Evolutionary conservation across 2,329 filamentous ascomycete species (phyloP), one percentile per base, ranked within the genome.

Genomic region (Thelonectria rubi): DNA sequence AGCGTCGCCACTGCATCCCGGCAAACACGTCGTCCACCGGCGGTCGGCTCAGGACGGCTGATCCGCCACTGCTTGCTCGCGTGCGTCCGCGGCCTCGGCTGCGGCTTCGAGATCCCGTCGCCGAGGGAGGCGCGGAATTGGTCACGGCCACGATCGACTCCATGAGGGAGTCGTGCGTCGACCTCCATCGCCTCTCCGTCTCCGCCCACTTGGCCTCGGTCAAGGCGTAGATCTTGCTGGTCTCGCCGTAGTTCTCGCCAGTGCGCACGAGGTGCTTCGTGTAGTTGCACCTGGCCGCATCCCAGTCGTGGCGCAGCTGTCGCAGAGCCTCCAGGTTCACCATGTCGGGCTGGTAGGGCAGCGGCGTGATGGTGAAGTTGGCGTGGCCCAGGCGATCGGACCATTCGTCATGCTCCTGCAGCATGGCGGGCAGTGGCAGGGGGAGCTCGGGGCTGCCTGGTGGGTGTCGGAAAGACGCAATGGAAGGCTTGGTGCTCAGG

Each of bases 151-250:
- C 75, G 3, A 85, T 82, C 34, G 84, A 80, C 17, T 81, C 79
- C 42, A 89, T 82, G 56, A 92, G 85, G 32, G 85, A 78, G 37
- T 92, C 88, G 73, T 95, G 87, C 57, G 88, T 86, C 37, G 77
- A 76, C 73, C 88, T 88, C 94, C 94, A 97, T 58, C 83, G 79
- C 2, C 81, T 82, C 74, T 97, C 92, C 45, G 91, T 91, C 69
- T 90, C 87, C 24, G 88, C 85, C 94, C 94, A 97, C 76, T 98
- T 98, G 63, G 91, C 86, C 76, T 95, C 89, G 0, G 94, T 97
- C 58, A 95, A 83, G 53, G 84, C 86, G 78, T 94, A 97, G 58
- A 92, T 95, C 75, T 93, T 95, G 55, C 93, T 97, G 0, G 93
- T 97, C 34, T 89, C 84, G 15, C 94, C 93, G 69, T 97, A 97